Percentiles rank a stretch among this genome's conserved stretches.
Evolutionary conservation across 345 rosid species (phyloP).

Genomic region (Acer negundo): DNA sequence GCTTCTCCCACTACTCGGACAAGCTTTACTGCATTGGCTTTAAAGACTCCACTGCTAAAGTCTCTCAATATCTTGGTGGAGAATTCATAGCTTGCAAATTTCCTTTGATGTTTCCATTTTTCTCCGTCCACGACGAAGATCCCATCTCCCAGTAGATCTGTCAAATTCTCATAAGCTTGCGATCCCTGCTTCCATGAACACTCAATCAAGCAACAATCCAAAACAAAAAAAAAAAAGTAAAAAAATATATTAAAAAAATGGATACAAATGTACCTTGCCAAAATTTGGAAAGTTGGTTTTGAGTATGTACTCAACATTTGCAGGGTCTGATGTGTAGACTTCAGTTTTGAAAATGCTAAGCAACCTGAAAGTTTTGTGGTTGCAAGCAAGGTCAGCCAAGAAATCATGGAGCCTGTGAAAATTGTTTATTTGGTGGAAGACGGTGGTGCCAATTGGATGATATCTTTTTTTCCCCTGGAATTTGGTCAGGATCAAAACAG

Average conservation of each 20-base stretch:
- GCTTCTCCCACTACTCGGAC: slow-evolving; percentile 27
- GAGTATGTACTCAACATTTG: slow-evolving; percentile 34
- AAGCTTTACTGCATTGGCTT: slow-evolving; percentile 29
- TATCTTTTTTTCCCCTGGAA: not conserved
- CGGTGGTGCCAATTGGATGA: slow-evolving; percentile 1
- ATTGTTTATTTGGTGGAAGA: not conserved
- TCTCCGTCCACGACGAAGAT: slow-evolving; percentile 49
- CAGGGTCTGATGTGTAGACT: slow-evolving; percentile 26
- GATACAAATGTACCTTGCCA: slow-evolving; percentile 23
- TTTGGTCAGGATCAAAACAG: not conserved
- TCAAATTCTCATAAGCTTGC: slow-evolving; percentile 2
- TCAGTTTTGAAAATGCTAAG: not conserved
- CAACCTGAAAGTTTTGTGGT: slow-evolving; percentile 6
- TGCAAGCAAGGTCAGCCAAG: slow-evolving; percentile 8
- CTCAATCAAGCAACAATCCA: no score
- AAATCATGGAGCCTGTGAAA: slow-evolving; percentile 9
- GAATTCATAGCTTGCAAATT: slow-evolving; percentile 40
- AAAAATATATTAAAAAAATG: no score
- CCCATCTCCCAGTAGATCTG: slow-evolving; percentile 41
- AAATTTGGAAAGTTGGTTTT: slow-evolving; percentile 35
- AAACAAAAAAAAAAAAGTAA: no score
- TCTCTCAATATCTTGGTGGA: slow-evolving; percentile 36
- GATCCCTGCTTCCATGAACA: slow-evolving; percentile 11
- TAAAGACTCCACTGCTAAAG: slow-evolving; percentile 34
- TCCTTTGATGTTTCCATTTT: slow-evolving; percentile 44